phyloP scores from a whole-genome alignment of 805 yeast species.

The Metschnikowia noctiluminum region DNA sequence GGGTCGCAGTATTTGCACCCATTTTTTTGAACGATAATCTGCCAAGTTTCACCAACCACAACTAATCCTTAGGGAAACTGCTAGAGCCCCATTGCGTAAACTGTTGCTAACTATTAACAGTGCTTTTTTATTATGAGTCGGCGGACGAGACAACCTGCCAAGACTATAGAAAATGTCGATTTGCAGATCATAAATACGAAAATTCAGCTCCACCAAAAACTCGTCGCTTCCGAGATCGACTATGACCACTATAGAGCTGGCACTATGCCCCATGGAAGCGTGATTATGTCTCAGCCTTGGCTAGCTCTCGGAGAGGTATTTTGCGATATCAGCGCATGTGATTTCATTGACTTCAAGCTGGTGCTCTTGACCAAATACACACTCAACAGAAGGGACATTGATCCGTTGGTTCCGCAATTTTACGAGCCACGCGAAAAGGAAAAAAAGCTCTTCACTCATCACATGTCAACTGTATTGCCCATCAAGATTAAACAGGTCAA shows the following conservation, averaged over 20 bases:
- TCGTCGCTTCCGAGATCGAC: slow-evolving; percentile 6
- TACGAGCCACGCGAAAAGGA: slow-evolving; percentile 10
- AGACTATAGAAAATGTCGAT: slow-evolving; percentile 10
- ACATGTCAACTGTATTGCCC: background rate
- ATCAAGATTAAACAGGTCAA: background rate
- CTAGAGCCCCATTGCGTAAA: too few relatives aligned
- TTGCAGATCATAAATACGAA: slow-evolving; percentile 11
- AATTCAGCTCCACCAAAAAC: slow-evolving; percentile 6
- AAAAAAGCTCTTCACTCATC: slow-evolving; percentile 1
- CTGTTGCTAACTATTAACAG: too few relatives aligned
- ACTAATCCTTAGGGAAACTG: too few relatives aligned
- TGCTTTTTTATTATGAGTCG: slow-evolving; percentile 8
- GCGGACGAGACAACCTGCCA: slow-evolving; percentile 7
- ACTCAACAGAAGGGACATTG: slow-evolving; percentile 4
- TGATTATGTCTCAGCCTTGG: slow-evolving; percentile 2
- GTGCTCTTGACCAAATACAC: slow-evolving; percentile 7
- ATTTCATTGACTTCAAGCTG: slow-evolving; percentile 11
- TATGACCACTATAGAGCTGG: slow-evolving; percentile 15
- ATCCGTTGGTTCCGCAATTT: slow-evolving; percentile 11
- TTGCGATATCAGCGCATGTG: slow-evolving; percentile 13
- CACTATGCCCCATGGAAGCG: slow-evolving; percentile 2
- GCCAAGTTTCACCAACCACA: too few relatives aligned
- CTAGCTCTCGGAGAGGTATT: slow-evolving; percentile 3
- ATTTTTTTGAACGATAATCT: too few relatives aligned
- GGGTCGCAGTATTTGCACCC: too few relatives aligned